Base-by-base conservation (phyloP, 192 early-diverging fungal genomes). In the Coemansia sp. region DNA sequence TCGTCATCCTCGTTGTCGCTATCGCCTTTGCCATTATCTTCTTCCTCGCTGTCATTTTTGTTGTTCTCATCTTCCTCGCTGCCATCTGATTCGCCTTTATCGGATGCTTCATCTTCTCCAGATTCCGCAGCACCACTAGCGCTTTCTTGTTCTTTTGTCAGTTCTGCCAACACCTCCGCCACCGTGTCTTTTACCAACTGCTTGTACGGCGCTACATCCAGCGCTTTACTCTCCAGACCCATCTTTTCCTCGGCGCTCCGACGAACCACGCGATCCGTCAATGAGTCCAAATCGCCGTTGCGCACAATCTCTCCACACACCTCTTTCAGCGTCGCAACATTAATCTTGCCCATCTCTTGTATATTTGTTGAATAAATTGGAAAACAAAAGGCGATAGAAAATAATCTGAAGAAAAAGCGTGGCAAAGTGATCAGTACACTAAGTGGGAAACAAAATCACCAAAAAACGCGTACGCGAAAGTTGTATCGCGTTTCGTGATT, bases 211-310 rank as follows among this genome's bases (percentile, higher is more conserved):
- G 59, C 23, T 47, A 68, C 39, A 16, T 74, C 72, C 26, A 81
- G 56, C 11, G 18, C 6, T 48, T 71, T 65, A 47, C 65, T 54
- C 19, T 65, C 65, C 4, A 80, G 59, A 1, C 68, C 61, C 55
- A 80, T 5, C 24, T 54, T 51, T 41, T 66, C 54, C 57, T 80
- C 77, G 13, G 66, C 66, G 24, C 23, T 55, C 4, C 71, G 59
- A 14, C 77, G 77, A 2, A 80, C 61, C 27, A 20, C 43, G 48
- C 72, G 71, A n/a, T 62, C 64, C 0, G 77, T 74, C 54, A 80
- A 53, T 32, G 59, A 51, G 38, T 70, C 61, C 27, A 80, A 13
- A 29, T 80, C 71, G 22, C 77, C 77, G 12, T 61, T 62, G 35
- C 59, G 47, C 27, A 80, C 68, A 3, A 80, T 66, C 57, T 49